A percentile compares a stretch with the other conserved stretches of the same genome.
Evolutionary conservation across 2,329 filamentous ascomycete species (phyloP).

Genomic region (Aspergillus floridensis): DNA sequence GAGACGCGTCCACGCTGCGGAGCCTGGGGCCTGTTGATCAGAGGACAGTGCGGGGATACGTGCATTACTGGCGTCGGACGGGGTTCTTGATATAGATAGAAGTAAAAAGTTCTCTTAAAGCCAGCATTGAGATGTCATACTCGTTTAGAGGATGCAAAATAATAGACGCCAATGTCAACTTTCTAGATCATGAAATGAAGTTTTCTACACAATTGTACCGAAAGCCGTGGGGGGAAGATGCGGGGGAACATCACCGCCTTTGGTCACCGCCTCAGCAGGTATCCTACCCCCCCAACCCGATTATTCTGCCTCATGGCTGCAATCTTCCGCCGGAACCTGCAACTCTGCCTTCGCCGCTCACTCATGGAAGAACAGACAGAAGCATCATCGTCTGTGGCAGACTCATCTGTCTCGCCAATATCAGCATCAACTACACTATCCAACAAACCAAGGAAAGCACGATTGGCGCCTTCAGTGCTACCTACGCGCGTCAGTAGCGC

Average conservation of each 20-base stretch:
- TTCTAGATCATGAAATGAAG: too few relatives aligned
- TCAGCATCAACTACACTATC: not conserved
- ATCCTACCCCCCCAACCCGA: not conserved
- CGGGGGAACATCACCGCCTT: not conserved
- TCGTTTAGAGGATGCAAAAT: not conserved
- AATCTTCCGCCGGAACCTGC: not conserved
- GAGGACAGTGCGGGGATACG: slow-evolving; percentile 11
- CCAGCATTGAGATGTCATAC: not conserved
- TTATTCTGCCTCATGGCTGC: not conserved
- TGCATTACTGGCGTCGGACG: slow-evolving; percentile 11
- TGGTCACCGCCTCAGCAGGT: not conserved
- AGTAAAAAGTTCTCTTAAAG: not conserved
- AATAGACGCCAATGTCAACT: not conserved
- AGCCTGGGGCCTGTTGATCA: slow-evolving; percentile 7
- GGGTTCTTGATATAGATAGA: not conserved
- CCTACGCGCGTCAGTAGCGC: slow-evolving; percentile 31
- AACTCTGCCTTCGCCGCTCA: not conserved
- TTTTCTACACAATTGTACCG: too few relatives aligned
- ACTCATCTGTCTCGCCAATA: not conserved
- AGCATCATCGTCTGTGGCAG: not conserved
- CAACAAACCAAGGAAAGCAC: not conserved
- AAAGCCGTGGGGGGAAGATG: not conserved
- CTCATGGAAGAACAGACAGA: not conserved
- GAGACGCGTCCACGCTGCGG: slow-evolving; percentile 34
- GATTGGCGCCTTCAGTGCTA: not conserved